Conservation (phyloP, 768 basidiomycete genomes). For the Russula vinacea region DNA sequence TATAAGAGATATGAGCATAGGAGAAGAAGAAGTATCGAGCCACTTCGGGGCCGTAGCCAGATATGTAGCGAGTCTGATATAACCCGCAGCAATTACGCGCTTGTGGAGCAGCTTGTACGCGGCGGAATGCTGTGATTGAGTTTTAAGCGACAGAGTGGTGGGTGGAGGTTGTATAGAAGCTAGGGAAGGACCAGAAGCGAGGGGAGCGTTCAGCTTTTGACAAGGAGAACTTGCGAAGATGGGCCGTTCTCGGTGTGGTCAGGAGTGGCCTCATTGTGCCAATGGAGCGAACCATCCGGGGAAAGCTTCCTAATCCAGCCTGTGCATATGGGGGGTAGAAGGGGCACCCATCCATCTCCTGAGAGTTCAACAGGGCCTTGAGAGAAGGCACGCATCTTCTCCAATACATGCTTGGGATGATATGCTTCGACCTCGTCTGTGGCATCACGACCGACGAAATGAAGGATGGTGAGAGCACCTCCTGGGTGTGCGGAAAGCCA, state of each 20-base stretch:
- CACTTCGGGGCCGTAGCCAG: slow-evolving; percentile 88
- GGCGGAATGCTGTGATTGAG: slow-evolving; percentile 63
- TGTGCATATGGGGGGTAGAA: slow-evolving; percentile 80
- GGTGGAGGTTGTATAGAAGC: slow-evolving; percentile 52
- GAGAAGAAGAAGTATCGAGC: slow-evolving; percentile 72
- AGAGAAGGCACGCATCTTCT: slow-evolving; percentile 58
- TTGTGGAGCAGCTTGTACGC: slow-evolving; percentile 81
- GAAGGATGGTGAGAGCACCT: slow-evolving; percentile 81
- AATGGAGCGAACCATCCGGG: slow-evolving; percentile 37
- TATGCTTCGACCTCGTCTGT: slow-evolving; percentile 93
- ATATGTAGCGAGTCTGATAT: slow-evolving; percentile 76
- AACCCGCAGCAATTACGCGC: slow-evolving; percentile 73
- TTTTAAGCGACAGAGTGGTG: slow-evolving; percentile 50
- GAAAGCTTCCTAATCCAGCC: slow-evolving; percentile 72
- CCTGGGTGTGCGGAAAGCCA: slow-evolving; percentile 93
- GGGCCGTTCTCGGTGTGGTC: slow-evolving; percentile 33
- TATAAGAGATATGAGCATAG: slow-evolving; percentile 60
- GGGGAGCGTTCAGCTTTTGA: slow-evolving; percentile 40
- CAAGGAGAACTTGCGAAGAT: slow-evolving; percentile 60
- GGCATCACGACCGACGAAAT: slow-evolving; percentile 94
- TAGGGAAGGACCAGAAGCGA: slow-evolving; percentile 42
- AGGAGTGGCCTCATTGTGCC: slow-evolving; percentile 22
- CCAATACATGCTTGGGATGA: slow-evolving; percentile 61
- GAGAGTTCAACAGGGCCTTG: slow-evolving; percentile 63
- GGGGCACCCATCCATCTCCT: slow-evolving; percentile 60